Conservation (phyloP, 148 eudicot species). For the Fagopyrum tataricum region DNA sequence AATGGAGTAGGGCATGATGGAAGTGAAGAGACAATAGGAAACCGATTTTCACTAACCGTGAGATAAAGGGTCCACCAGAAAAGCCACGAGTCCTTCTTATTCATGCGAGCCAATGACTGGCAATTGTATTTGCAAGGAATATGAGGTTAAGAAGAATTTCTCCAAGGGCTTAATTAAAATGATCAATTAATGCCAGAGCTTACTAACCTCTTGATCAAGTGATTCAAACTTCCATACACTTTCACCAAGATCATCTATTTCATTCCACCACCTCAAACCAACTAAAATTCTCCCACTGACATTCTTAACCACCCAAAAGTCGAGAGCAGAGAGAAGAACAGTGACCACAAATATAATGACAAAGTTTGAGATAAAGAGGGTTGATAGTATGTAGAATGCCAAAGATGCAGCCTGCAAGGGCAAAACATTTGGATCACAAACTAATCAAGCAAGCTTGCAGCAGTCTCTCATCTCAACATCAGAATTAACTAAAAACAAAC, state of each 20-base stretch:
- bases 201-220: slow-evolving; percentile 91
- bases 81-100: slow-evolving; percentile 98
- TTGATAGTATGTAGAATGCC: slow-evolving; percentile 90
- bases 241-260: slow-evolving; percentile 79
- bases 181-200: neutral
- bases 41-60: slow-evolving; percentile 42
- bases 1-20: neutral
- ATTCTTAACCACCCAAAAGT: slow-evolving; percentile 99
- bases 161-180: neutral
- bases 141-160: neutral
- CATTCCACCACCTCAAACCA: slow-evolving; percentile 99
- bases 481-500: slow-evolving; percentile 22
- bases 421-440: neutral
- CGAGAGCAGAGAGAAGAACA: slow-evolving; percentile 83
- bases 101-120: slow-evolving; percentile 93
- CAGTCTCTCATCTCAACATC: neutral
- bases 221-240: slow-evolving; percentile 97
- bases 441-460: neutral
- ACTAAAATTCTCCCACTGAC: slow-evolving; percentile 96
- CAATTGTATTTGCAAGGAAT: slow-evolving; percentile 8
- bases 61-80: slow-evolving; percentile 98
- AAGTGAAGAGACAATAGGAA: slow-evolving; percentile 2
- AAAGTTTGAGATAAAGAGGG: slow-evolving; percentile 70
- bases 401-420: slow-evolving; percentile 77
- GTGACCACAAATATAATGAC: slow-evolving; percentile 93